Evolutionary conservation across 805 yeast genomes (phyloP), one percentile per base, ranked within the genome.

Genomic region (Lachancea quebecensis): DNA sequence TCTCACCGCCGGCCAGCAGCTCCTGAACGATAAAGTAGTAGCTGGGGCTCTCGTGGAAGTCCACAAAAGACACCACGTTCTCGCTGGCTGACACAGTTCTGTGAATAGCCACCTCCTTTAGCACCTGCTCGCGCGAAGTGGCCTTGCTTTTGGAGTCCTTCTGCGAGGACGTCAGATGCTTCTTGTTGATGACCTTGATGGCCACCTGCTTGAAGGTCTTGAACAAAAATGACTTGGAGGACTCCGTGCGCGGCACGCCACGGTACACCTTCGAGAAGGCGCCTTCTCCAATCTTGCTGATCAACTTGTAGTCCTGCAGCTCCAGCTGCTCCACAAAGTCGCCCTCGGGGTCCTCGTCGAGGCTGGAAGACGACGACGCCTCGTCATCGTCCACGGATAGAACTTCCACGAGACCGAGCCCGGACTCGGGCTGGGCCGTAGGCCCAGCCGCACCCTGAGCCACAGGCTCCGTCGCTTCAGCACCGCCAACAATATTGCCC

Each of bases 101-200:
- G 81, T 73, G 82, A 35, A 89, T 79, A 11, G 81, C 74, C 10
- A 86, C 86, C 62, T 89, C 97, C 56, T 87, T 86, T 49, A 81
- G 66, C 2, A 86, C 95, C 17, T 87, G 81, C 44, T 77, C 79
- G 37, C 54, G 52, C 2, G 66, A 53, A 1, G 66, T 52, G 1
- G 58, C 47, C 46, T 64, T 62, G 10, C 51, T 43, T 5, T 48
- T 45, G 8, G 47, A 46, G 14, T 44, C 46, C 42, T 46, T 51
- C 75, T 71, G 58, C 80, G 86, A 40, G 56, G 82, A 82, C 29
- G 10, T 28, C 69, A 85, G 70, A 53, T 80, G 82, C 49, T 75
- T 74, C 62, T 86, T 87, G 49, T 83, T 75, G 49, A 89, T 82
- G 28, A 77, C 70, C 55, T 77, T 77, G 32, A 77, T 66, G 1